Evolutionary conservation across 805 yeast species (phyloP).

Genomic region (Kuraishia borneana): DNA sequence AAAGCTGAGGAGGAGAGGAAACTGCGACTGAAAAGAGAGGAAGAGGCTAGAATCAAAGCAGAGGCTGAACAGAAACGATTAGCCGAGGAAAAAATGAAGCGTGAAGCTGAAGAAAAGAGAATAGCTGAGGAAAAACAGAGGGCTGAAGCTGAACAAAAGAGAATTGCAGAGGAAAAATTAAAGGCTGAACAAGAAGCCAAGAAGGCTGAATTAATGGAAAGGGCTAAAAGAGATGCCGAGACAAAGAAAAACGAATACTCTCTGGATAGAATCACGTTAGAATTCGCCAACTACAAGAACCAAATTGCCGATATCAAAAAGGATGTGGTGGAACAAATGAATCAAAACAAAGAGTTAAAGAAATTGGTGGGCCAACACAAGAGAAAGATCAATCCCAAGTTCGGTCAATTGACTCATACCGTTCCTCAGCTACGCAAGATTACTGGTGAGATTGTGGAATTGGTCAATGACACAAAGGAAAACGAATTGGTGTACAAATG

Average conservation of each 20-base stretch:
- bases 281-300: conserved; percentile 35
- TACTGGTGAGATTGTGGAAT: conserved; percentile 33
- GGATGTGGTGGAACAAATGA: conserved; percentile 43
- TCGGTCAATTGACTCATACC: conserved; percentile 85
- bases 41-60: conserved; percentile 10
- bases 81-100: conserved; percentile 10
- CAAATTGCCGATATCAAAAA: conserved; percentile 48
- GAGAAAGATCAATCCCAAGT: conserved; percentile 74
- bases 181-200: conserved; percentile 13
- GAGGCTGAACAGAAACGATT: background rate
- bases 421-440: conserved; percentile 43
- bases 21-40: conserved; percentile 11
- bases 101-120: conserved; percentile 7
- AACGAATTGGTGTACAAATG: conserved; percentile 51
- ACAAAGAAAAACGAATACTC: conserved; percentile 19
- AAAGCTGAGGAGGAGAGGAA: conserved; percentile 9
- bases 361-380: conserved; percentile 49
- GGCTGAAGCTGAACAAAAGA: conserved; percentile 10
- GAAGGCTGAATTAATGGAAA: conserved; percentile 11
- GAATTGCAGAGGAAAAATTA: conserved; percentile 13
- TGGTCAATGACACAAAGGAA: conserved; percentile 35
- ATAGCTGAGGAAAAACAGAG: conserved; percentile 5
- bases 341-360: conserved; percentile 27
- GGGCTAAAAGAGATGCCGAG: conserved; percentile 8
- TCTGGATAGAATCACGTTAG: conserved; percentile 21